Evolutionary conservation across 2,329 filamentous ascomycete genomes (phyloP).

Genomic region (Drechslera avenae): DNA sequence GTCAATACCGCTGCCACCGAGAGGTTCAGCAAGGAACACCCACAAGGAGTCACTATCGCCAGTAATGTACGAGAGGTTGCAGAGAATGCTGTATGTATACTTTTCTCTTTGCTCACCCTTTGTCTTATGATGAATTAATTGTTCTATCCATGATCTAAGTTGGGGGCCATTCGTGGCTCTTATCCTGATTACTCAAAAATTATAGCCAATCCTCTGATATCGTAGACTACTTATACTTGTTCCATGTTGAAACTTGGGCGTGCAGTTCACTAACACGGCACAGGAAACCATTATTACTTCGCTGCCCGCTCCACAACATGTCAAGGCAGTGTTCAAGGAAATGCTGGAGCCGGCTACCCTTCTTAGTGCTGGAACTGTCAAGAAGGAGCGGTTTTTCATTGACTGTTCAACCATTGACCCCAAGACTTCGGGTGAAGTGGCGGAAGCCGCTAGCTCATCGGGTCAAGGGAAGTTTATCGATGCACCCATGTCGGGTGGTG

Average conservation of each 20-base stretch:
- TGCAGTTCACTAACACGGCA: conserved; percentile 25
- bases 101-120: conserved; percentile 1
- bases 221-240: conserved; percentile 14
- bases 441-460: conserved; percentile 68
- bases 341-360: conserved; percentile 69
- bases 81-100: conserved; percentile 66
- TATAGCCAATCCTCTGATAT: conserved; percentile 77
- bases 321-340: conserved; percentile 77
- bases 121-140: conserved; percentile 57
- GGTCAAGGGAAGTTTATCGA: conserved; percentile 82
- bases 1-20: conserved; percentile 63
- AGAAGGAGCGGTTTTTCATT: conserved; percentile 78
- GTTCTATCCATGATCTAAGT: conserved; percentile 74
- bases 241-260: conserved; percentile 6
- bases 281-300: conserved; percentile 88
- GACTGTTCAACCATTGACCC: conserved; percentile 98
- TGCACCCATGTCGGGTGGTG: conserved; percentile 95
- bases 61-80: conserved; percentile 65
- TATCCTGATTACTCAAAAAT: conserved; percentile 64
- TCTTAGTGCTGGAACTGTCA: conserved; percentile 53
- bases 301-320: conserved; percentile 86
- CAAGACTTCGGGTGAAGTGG: conserved; percentile 78
- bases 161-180: conserved; percentile 64
- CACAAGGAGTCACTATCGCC: conserved; percentile 61
- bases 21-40: conserved; percentile 63